phyloP scores from a whole-genome alignment of 1,284 basidiomycete species.

The Papiliotrema laurentii region DNA sequence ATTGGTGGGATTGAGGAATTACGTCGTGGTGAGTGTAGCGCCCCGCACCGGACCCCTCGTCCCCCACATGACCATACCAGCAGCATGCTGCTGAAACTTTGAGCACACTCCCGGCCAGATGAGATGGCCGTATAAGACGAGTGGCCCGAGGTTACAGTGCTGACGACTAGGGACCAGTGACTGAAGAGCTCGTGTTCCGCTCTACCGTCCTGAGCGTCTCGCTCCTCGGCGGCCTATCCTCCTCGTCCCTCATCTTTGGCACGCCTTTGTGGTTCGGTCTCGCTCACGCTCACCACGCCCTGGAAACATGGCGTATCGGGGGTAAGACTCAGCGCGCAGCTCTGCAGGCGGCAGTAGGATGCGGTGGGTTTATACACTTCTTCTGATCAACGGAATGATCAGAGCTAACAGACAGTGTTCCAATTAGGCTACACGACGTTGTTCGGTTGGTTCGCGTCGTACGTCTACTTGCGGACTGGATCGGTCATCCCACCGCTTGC shows the following conservation, averaged over 20 bases:
- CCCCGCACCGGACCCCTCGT: not conserved
- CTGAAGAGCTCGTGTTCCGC: constrained; percentile 90
- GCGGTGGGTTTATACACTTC: constrained; percentile 58
- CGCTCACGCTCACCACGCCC: constrained; percentile 88
- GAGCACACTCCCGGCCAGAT: no score
- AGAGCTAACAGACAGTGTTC: constrained; percentile 57
- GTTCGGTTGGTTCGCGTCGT: constrained; percentile 86
- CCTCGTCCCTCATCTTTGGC: constrained; percentile 63
- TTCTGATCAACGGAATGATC: not conserved
- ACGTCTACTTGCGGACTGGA: constrained; percentile 66
- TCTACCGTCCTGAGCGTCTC: constrained; percentile 74
- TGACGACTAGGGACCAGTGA: constrained; percentile 67
- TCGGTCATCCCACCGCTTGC: constrained; percentile 56
- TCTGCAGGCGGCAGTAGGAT: constrained; percentile 57
- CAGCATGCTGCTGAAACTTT: no score
- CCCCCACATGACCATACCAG: no score
- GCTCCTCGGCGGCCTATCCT: constrained; percentile 60
- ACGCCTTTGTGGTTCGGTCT: constrained; percentile 84
- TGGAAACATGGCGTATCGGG: constrained; percentile 69
- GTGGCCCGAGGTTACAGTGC: not conserved
- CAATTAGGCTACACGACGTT: constrained; percentile 85
- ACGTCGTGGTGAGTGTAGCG: constrained; percentile 59
- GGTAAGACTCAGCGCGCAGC: constrained; percentile 63
- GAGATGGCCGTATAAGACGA: no score
- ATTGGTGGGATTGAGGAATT: constrained; percentile 61